Evolutionary conservation across 352 stramenopile genomes (phyloP), one percentile per base, ranked within the genome.

Genomic region (Elongisporangium anandrum): DNA sequence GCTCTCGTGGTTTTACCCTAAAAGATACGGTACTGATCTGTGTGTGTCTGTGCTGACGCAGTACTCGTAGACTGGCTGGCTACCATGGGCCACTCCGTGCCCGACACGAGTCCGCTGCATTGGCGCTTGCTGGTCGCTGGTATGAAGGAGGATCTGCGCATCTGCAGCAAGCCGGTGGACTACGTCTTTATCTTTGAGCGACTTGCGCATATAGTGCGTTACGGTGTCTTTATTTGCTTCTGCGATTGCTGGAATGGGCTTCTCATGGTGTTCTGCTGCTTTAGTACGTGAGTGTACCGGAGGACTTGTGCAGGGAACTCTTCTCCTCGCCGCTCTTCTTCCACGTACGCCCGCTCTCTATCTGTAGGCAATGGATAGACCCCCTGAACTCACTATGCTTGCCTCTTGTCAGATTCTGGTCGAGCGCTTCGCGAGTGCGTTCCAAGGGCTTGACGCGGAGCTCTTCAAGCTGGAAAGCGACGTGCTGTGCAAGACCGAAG

Each of bases 401-500:
- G n/a, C n/a, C 20, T 54, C 20, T 49, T 52, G 17, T 4, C 21
- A 93, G 84, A 60, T 92, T 26, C 51, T 88, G 38, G 78, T 87
- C 3, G 67, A 88, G 57, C 72, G 81, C n/a, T 81, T 91, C 29
- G 78, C 75, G 1, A 65, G 67, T 19, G 70, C 72, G 15, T 85
- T 86, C 57, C 66, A 75, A 24, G 68, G 67, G 2, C 72, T 80
- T 50, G 73, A 88, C 51, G 67, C 64, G 12, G 80, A 88, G 20
- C 50, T 85, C 15, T 94, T 94, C 56, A 88, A 85, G 49, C 55
- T 87, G 15, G 80, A 94, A 54, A 83, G 79, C 38, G 84, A 90
- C 29, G 65, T 87, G 41, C 55, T 94, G 60, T 84, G 68, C 51
- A 70, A 79, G 57, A 65, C 62, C 0, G 84, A 90, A 15, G 77